Evolutionary conservation across 768 basidiomycete species (phyloP).

Genomic region (Calocera viscosa): DNA sequence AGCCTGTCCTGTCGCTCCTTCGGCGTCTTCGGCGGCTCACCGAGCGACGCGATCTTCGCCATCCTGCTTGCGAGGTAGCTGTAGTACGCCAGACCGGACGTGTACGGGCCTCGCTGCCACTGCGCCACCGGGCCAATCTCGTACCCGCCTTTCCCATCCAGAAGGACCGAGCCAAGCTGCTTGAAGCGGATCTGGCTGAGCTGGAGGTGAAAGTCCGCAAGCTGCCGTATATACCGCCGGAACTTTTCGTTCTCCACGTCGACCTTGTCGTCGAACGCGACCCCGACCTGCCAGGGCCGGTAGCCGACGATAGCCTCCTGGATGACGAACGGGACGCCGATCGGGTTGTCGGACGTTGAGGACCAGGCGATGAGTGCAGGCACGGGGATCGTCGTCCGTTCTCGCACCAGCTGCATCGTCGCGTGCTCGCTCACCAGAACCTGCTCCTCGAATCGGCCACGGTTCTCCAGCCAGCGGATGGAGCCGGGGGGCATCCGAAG

Average conservation of each 20-base stretch:
- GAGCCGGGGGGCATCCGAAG: not conserved
- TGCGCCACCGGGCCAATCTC: not conserved
- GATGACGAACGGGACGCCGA: not conserved
- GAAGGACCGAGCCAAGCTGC: not conserved
- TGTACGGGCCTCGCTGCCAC: not conserved
- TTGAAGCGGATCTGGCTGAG: not conserved
- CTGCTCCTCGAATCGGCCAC: not conserved
- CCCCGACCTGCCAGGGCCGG: not conserved
- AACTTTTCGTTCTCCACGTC: not conserved
- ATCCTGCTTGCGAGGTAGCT: not conserved
- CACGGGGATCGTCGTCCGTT: not conserved
- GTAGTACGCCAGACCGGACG: not conserved
- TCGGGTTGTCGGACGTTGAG: not conserved
- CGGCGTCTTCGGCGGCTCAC: not conserved
- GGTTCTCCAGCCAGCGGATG: not conserved
- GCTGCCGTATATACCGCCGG: not conserved
- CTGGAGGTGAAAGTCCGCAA: slow-evolving; percentile 9
- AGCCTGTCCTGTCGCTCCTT: not conserved
- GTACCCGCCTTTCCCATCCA: not conserved
- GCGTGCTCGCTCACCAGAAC: not conserved
- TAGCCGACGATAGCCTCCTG: not conserved
- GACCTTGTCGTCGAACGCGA: not conserved
- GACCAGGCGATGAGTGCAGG: not conserved
- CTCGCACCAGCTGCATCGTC: not conserved
- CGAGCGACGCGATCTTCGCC: not conserved